These are phyloP conservation scores for Peniophora sp. DNA, from an alignment of 1,284 basidiomycete genomes.

Conservation along the genomic window DNA sequence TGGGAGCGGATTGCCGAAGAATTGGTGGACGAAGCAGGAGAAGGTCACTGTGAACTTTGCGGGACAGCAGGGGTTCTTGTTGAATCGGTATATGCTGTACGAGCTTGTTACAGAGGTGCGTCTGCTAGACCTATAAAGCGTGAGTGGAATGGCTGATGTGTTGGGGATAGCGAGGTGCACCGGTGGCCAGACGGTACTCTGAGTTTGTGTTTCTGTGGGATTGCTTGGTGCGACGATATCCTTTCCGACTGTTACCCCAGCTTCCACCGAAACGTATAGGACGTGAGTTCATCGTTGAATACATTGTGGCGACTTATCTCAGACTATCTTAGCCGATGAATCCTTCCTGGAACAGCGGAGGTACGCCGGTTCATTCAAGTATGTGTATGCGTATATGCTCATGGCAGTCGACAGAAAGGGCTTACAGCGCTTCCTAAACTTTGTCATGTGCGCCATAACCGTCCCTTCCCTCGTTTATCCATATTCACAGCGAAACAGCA, in stretches of 20 bases:
- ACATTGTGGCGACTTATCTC: constrained; percentile 2
- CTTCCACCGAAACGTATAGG: constrained; percentile 88
- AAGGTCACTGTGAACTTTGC: constrained; percentile 60
- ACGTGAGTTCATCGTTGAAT: constrained; percentile 43
- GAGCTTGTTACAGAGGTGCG: constrained; percentile 74
- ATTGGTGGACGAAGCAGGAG: constrained; percentile 85
- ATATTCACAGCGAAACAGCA: constrained; percentile 35
- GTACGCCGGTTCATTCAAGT: constrained; percentile 22
- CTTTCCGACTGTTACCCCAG: constrained; percentile 85
- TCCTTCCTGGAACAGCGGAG: constrained; percentile 85
- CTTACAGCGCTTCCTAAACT: constrained; percentile 74
- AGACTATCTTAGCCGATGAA: constrained; percentile 57
- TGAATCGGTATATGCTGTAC: constrained; percentile 79
- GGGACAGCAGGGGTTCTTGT: constrained; percentile 83
- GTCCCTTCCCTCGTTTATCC: background rate
- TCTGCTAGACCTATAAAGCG: constrained; percentile 7
- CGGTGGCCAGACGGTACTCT: constrained; percentile 73
- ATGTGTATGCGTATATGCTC: background rate
- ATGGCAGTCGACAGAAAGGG: constrained; percentile 53
- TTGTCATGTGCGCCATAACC: constrained; percentile 62
- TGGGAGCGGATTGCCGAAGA: constrained; percentile 62
- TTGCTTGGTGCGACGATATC: constrained; percentile 71
- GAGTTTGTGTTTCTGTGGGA: constrained; percentile 90
- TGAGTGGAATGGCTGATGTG: background rate
- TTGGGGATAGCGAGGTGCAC: constrained; percentile 42